A percentile compares a stretch with the other conserved stretches of the same genome.
These are phyloP conservation scores for Populus ilicifolia DNA, from an alignment of 345 rosid genomes.

Conservation along the genomic window DNA sequence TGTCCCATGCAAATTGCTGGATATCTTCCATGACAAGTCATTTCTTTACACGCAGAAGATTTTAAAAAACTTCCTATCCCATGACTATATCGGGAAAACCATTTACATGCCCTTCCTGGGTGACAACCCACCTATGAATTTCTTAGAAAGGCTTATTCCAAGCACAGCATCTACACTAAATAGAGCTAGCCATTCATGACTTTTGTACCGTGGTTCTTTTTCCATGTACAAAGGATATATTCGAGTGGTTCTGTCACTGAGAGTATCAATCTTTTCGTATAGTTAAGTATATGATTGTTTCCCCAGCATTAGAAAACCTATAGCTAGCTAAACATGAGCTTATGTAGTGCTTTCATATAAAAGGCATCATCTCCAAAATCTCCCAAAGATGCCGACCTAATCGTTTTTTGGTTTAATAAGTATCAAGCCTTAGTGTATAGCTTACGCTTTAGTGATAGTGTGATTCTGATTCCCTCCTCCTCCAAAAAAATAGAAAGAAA, in stretches of 20 bases:
- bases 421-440: slow-evolving; percentile 20
- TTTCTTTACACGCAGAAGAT: not conserved
- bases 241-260: slow-evolving; percentile 16
- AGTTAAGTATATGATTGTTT: slow-evolving; percentile 14
- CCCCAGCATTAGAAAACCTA: slow-evolving; percentile 19
- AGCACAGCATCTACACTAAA: slow-evolving; percentile 12
- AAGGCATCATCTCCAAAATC: slow-evolving; percentile 15
- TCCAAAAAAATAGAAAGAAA: not conserved
- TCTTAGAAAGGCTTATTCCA: slow-evolving; percentile 7
- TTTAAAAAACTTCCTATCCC: not conserved
- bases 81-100: slow-evolving; percentile 23
- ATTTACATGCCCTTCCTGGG: not conserved
- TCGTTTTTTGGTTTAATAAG: slow-evolving; percentile 21
- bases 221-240: slow-evolving; percentile 41
- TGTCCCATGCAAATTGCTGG: not conserved
- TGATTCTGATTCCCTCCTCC: slow-evolving; percentile 18
- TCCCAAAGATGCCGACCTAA: slow-evolving; percentile 37
- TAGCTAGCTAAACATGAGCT: slow-evolving; percentile 3
- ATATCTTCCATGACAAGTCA: slow-evolving; percentile 20
- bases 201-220: slow-evolving; percentile 16
- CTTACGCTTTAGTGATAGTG: slow-evolving; percentile 34
- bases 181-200: not conserved
- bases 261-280: slow-evolving; percentile 38
- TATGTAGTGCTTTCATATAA: slow-evolving; percentile 21
- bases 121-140: slow-evolving; percentile 20